Conservation (phyloP, 176 grass and related monocot species). For the Luzula sylvatica region DNA sequence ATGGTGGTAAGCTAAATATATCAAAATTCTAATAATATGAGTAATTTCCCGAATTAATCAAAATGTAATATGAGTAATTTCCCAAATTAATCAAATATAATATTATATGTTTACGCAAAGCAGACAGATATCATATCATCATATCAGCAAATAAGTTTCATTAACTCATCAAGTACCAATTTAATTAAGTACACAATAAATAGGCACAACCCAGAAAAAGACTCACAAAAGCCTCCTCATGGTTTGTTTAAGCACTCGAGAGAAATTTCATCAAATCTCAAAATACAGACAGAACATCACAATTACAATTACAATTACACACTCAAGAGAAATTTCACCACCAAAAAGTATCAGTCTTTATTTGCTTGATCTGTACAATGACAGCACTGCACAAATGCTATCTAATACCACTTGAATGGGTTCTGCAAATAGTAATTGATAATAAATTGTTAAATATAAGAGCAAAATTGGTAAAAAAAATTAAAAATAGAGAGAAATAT, state of each 20-base stretch:
- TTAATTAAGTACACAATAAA: background rate
- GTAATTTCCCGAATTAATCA: too few relatives aligned
- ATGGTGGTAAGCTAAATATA: too few relatives aligned
- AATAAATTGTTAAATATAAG: background rate
- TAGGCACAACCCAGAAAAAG: conserved; percentile 2
- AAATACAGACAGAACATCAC: background rate
- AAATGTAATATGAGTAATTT: too few relatives aligned
- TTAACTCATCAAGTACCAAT: conserved; percentile 10
- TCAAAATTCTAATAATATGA: too few relatives aligned
- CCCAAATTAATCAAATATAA: too few relatives aligned
- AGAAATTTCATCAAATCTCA: too few relatives aligned
- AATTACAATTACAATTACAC: background rate
- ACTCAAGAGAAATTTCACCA: conserved; percentile 10
- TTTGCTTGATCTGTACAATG: conserved; percentile 7
- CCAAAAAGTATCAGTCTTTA: conserved; percentile 9
- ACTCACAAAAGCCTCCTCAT: conserved; percentile 22
- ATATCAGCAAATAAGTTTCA: conserved; percentile 9
- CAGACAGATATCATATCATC: too few relatives aligned
- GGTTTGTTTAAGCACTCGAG: background rate
- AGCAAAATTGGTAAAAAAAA: background rate
- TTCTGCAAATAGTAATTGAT: conserved; percentile 12
- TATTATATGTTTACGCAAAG: too few relatives aligned
- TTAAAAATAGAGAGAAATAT: background rate
- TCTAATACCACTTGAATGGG: conserved; percentile 22
- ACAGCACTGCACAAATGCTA: background rate